Conservation (phyloP, 306 rosid species). For the Rubus parviflorus region DNA sequence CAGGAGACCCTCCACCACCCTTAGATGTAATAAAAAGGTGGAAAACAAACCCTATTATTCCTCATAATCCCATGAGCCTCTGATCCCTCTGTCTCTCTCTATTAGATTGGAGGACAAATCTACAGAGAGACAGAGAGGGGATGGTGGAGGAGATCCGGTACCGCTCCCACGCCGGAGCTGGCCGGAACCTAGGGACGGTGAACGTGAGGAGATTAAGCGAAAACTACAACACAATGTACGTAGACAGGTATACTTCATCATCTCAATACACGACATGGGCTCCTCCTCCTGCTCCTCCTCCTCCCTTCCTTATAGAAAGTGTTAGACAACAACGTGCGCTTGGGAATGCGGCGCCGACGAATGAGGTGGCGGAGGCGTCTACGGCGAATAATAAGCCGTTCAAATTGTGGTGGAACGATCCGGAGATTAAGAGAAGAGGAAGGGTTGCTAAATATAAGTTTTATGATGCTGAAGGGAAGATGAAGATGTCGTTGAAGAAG, state of each 20-base stretch:
- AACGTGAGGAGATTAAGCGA: slow-evolving; percentile 18
- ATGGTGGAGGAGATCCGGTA: slow-evolving; percentile 26
- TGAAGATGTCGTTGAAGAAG: slow-evolving; percentile 43
- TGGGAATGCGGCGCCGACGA: background rate
- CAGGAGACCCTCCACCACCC: slow-evolving; percentile 3
- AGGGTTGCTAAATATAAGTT: slow-evolving; percentile 50
- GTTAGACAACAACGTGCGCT: background rate
- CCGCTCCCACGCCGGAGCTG: background rate
- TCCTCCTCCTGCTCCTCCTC: slow-evolving; percentile 4
- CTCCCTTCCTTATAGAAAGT: background rate
- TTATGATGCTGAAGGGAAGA: slow-evolving; percentile 43
- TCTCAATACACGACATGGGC: slow-evolving; percentile 3
- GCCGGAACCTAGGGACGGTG: slow-evolving; percentile 14
- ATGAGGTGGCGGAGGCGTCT: background rate
- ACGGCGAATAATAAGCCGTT: background rate
- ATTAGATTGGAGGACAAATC: background rate
- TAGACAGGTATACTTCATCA: slow-evolving; percentile 5
- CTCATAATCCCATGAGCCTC: background rate
- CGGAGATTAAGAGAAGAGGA: slow-evolving; percentile 44
- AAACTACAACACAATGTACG: slow-evolving; percentile 9
- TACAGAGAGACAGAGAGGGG: slow-evolving; percentile 6
- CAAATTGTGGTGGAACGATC: slow-evolving; percentile 43
- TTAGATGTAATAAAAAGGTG: slow-evolving; percentile 7
- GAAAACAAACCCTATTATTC: background rate
- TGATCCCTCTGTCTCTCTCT: slow-evolving; percentile 21